phyloP scores from a whole-genome alignment of 106 monocot genomes.

The Vanilla planifolia region DNA sequence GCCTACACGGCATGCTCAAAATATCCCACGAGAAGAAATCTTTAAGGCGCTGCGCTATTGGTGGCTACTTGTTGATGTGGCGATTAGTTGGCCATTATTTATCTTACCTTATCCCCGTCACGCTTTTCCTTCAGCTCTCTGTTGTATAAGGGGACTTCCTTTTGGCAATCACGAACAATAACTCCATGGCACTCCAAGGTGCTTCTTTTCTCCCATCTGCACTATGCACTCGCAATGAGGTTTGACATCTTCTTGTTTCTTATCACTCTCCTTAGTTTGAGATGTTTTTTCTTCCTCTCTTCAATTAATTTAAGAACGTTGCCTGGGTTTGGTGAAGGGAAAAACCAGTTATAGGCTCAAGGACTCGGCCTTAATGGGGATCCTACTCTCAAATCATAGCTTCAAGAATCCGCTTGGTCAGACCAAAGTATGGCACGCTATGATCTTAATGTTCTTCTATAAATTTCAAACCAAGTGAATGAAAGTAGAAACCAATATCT shows the following conservation, averaged over 20 bases:
- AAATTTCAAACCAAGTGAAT: neutral
- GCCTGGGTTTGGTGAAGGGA: conserved; percentile 18
- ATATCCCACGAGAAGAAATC: conserved; percentile 41
- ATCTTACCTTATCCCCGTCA: conserved; percentile 64
- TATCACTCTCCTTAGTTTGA: neutral
- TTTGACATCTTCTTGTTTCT: conserved; percentile 2
- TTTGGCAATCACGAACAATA: too few species aligned
- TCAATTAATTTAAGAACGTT: neutral
- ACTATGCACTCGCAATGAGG: conserved; percentile 65
- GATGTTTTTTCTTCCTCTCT: neutral
- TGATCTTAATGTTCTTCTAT: neutral
- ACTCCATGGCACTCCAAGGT: conserved; percentile 78
- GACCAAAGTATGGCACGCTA: conserved; percentile 27
- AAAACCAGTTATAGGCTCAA: conserved; percentile 33
- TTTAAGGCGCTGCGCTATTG: conserved; percentile 37
- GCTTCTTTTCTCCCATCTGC: conserved; percentile 53
- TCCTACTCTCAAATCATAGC: conserved; percentile 36
- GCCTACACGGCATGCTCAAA: neutral
- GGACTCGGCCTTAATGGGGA: conserved; percentile 66
- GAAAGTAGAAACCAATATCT: neutral
- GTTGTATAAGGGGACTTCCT: neutral
- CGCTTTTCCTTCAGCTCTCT: neutral
- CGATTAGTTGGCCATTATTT: conserved; percentile 18
- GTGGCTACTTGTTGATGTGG: conserved; percentile 20
- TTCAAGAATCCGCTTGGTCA: conserved; percentile 20